Conservation (phyloP, 164 flowering plant species). For the Platanus orientalis region DNA sequence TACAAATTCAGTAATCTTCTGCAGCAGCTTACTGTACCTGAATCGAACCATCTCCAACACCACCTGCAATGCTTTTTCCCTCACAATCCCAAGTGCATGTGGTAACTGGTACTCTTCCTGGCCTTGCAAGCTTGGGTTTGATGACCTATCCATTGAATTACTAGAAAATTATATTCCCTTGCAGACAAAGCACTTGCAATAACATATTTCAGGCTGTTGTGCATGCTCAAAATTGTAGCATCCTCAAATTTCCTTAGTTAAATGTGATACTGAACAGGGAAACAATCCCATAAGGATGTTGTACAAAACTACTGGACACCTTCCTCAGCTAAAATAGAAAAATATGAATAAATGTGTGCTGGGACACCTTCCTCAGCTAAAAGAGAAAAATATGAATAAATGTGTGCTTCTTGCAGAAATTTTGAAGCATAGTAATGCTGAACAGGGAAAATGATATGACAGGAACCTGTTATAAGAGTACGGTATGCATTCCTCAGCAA, state of each 20-base stretch:
- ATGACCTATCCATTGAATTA: slow-evolving; percentile 56
- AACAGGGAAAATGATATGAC: not conserved
- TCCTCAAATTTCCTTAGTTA: too few relatives aligned
- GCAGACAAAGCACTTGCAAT: not conserved
- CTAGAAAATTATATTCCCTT: not conserved
- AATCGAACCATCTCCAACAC: slow-evolving; percentile 90
- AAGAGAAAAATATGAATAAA: not conserved
- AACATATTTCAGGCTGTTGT: not conserved
- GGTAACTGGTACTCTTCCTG: slow-evolving; percentile 92
- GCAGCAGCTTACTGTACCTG: slow-evolving; percentile 47
- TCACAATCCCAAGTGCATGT: slow-evolving; percentile 93
- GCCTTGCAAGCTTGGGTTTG: slow-evolving; percentile 92
- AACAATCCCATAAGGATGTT: not conserved
- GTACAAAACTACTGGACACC: too few relatives aligned
- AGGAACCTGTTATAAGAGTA: not conserved
- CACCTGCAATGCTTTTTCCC: slow-evolving; percentile 91
- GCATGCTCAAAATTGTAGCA: not conserved
- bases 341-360: not conserved
- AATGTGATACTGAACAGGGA: not conserved
- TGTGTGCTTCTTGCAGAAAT: not conserved
- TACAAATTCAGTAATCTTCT: not conserved
- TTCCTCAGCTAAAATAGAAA: too few relatives aligned
- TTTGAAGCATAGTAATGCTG: not conserved
- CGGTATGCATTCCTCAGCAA: not conserved
- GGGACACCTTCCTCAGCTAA: too few relatives aligned